A percentile compares a stretch with the other conserved stretches of the same genome.
These are phyloP conservation scores for Hibiscus mutabilis DNA, from an alignment of 345 rosid genomes.

Conservation along the genomic window DNA sequence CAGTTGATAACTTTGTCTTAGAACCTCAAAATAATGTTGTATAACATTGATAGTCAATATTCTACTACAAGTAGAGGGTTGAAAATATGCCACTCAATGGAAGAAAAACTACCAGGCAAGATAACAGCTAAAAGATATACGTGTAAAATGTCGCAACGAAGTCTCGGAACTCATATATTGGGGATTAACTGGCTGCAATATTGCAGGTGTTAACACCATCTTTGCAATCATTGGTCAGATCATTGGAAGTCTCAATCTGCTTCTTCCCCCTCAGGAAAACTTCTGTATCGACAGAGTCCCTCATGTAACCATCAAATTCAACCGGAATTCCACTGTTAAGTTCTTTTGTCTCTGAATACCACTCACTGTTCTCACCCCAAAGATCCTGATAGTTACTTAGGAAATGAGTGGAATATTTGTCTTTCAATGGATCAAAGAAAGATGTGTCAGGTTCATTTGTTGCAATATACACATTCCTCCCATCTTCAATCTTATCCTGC, in stretches of 20 bases:
- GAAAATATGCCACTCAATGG: neutral
- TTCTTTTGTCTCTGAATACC: slow-evolving; percentile 78
- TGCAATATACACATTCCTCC: neutral
- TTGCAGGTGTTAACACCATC: slow-evolving; percentile 12
- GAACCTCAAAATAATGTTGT: neutral
- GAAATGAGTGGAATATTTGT: neutral
- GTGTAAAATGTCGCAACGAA: neutral
- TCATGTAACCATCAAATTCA: slow-evolving; percentile 91
- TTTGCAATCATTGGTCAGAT: slow-evolving; percentile 68
- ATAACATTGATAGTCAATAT: neutral
- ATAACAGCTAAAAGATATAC: neutral
- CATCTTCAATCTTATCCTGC: slow-evolving; percentile 23
- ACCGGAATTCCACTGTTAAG: slow-evolving; percentile 75
- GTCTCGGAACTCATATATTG: slow-evolving; percentile 6
- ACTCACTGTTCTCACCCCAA: slow-evolving; percentile 52
- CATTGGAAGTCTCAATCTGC: neutral
- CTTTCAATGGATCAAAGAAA: neutral
- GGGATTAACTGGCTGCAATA: neutral
- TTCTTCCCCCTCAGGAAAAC: neutral
- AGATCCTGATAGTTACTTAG: neutral
- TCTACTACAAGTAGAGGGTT: neutral
- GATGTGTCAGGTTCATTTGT: neutral
- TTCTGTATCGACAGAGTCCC: slow-evolving; percentile 60
- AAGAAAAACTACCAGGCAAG: neutral
- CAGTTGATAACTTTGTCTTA: neutral